Evolutionary conservation across 495 filamentous ascomycete genomes (phyloP), one percentile per base, ranked within the genome.

Genomic region (Lasiosphaeria hispida): DNA sequence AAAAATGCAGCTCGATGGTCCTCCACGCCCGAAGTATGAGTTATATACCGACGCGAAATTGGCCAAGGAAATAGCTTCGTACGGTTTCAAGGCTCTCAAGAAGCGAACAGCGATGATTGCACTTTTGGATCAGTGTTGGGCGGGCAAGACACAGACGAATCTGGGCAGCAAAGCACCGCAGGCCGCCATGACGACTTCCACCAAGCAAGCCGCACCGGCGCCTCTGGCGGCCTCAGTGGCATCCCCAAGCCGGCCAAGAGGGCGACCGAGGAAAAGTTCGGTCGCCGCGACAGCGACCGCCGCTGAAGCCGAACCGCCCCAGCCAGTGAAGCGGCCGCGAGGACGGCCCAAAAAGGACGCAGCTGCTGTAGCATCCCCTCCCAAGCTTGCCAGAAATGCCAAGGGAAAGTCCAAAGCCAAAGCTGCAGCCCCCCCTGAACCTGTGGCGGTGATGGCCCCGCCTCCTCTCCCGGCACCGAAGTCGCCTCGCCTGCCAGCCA

Each of bases 81-180:
- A 85, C 63, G 87, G 86, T 0, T 91, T 94, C 72, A 95, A 94
- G 66, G 74, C 86, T 0, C 74, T 92, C 0, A 90, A 84, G 64
- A 83, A 76, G 51, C 81, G 90, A 14, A 75, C 81, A 52, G 80
- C 83, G 10, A 91, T 90, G 88, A 86, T 94, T 35, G 73, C 82
- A 10, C 66, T 91, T 10, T 72, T 94, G 5, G 74, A 89, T 51
- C 83, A 83, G 63, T 94, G 90, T 65, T 95, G 90, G 89, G 69
- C 80, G 38, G 77, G 75, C 34, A 76, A 77, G 59, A 66, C 55
- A 53, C 59, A 48, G 36, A 51, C 52, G 10, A 17, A 55, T 10
- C 2, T 38, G 11, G 10, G 59, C 55, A 53, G 49, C 34, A 38
- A 0, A 15, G 11, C 49, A 10, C 8, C 43, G 0, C 38, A 55